These are phyloP conservation scores for Kuraishia molischiana DNA, from an alignment of 805 yeast species.

Conservation along the genomic window DNA sequence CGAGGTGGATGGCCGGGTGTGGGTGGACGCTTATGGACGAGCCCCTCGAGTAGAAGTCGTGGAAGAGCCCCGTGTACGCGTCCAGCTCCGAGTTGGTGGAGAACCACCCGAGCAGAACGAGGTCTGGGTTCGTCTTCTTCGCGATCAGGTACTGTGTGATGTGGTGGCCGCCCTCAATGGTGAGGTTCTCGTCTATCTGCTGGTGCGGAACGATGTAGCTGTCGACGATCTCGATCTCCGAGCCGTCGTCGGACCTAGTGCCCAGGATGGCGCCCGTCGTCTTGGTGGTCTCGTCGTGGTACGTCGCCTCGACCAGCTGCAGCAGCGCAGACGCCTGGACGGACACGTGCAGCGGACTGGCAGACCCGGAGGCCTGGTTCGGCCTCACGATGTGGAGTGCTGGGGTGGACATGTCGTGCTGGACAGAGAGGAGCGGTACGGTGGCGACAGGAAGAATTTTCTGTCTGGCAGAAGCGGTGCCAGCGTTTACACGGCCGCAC, in stretches of 20 bases:
- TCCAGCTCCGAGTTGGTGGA: conserved; percentile 51
- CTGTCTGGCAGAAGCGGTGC: no score
- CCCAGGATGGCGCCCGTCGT: conserved; percentile 81
- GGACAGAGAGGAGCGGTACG: no score
- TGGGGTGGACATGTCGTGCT: conserved; percentile 1
- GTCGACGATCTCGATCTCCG: conserved; percentile 60
- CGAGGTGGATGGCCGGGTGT: conserved; percentile 69
- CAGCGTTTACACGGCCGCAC: no score
- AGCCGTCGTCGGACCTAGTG: conserved; percentile 73
- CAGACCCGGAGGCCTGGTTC: conserved; percentile 25
- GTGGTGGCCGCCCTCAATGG: conserved; percentile 71
- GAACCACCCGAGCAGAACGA: conserved; percentile 80
- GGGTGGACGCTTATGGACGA: conserved; percentile 56
- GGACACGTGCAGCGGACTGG: conserved; percentile 38
- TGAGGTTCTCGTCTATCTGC: conserved; percentile 66
- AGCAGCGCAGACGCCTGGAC: conserved; percentile 66
- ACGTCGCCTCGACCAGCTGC: conserved; percentile 64
- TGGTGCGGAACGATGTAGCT: conserved; percentile 76
- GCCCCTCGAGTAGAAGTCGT: conserved; percentile 69
- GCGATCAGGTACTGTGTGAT: conserved; percentile 59
- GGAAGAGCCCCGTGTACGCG: conserved; percentile 66
- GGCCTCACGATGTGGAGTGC: conserved; percentile 33
- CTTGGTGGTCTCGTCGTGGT: conserved; percentile 43
- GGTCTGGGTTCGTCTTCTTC: conserved; percentile 72
- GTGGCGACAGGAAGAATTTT: no score